Percentiles rank a stretch among this genome's conserved stretches.
Evolutionary conservation across 1,284 basidiomycete genomes (phyloP).

Genomic region (Rhodotorula sp.): DNA sequence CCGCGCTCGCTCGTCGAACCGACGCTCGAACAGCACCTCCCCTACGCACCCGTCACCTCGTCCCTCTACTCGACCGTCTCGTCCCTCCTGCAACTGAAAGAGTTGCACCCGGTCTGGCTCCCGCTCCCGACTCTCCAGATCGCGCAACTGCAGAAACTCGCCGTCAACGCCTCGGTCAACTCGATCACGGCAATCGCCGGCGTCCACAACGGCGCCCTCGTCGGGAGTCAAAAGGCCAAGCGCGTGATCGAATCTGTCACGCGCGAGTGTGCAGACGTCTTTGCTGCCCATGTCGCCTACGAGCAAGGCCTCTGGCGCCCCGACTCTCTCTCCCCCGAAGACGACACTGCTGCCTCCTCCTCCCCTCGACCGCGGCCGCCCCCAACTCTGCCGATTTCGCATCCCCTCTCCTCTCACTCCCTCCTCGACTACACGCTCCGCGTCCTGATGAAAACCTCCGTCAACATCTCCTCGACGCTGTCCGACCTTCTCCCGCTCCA

Average conservation of each 20-base stretch:
- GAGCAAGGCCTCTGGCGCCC: slow-evolving; percentile 35
- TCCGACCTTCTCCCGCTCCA: slow-evolving; percentile 32
- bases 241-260: slow-evolving; percentile 38
- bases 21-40: slow-evolving; percentile 60
- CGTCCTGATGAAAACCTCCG: slow-evolving; percentile 52
- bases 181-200: slow-evolving; percentile 79
- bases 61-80: slow-evolving; percentile 68
- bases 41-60: slow-evolving; percentile 48
- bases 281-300: slow-evolving; percentile 39
- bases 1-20: slow-evolving; percentile 37
- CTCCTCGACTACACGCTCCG: slow-evolving; percentile 53
- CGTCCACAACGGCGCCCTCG: slow-evolving; percentile 73
- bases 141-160: slow-evolving; percentile 75
- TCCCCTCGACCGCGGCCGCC: slow-evolving; percentile 58
- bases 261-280: slow-evolving; percentile 43
- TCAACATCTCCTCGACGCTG: slow-evolving; percentile 40
- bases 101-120: slow-evolving; percentile 65
- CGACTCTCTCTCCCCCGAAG: neutral
- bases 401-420: slow-evolving; percentile 59
- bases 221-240: slow-evolving; percentile 43
- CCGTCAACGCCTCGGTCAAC: slow-evolving; percentile 81
- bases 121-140: slow-evolving; percentile 69
- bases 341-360: slow-evolving; percentile 9
- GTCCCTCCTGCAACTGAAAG: slow-evolving; percentile 60
- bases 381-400: slow-evolving; percentile 58